Base-by-base conservation (phyloP, 179 eudicot genomes). In the Beta corolliflora region DNA sequence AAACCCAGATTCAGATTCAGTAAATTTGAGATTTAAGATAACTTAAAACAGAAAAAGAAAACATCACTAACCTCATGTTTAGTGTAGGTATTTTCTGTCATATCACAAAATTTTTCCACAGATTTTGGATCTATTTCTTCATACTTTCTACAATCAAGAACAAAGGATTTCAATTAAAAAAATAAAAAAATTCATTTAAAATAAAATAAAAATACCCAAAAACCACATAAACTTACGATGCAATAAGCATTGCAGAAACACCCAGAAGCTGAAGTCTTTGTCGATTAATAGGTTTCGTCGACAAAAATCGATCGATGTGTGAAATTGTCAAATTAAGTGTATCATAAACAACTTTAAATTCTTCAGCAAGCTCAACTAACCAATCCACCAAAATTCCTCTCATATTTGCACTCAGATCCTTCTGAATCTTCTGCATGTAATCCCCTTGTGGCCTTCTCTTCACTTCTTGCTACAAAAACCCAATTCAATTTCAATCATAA, bases 341-440 rank as follows among this genome's bases (percentile, higher is more conserved):
- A 11, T 88, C 90, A 2, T 88, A 69, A 13, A 83, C 77, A 36
- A 88, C 85, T 72, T 82, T 86, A 82, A 86, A 88, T 79, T 88
- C 90, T 75, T 88, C 90, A 63, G 88, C 87, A 69, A 88, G 87
- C 70, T 88, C 90, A 3, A 88, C 90, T 9, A 88, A 66, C 90
- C 90, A 88, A 84, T 88, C 90, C 14, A 88, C 87, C 52, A 88
- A n/a, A n/a, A n/a, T n/a, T n/a, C n/a, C n/a, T n/a, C n/a, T n/a
- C n/a, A n/a, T n/a, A n/a, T n/a, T n/a, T 60, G 90, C 83, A 77
- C 84, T 88, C 60, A 86, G 84, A 78, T 88, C 90, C 41, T 86
- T 88, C 75, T 88, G 90, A 15, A 88, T 67, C 55, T 53, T 88
- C 55, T 77, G 77, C 79, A 88, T 82, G 70, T 86, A 88, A 66